Percentiles rank a stretch among this genome's conserved stretches.
Evolutionary conservation across 352 stramenopile genomes (phyloP).

Genomic region (Achlya hypogyna): DNA sequence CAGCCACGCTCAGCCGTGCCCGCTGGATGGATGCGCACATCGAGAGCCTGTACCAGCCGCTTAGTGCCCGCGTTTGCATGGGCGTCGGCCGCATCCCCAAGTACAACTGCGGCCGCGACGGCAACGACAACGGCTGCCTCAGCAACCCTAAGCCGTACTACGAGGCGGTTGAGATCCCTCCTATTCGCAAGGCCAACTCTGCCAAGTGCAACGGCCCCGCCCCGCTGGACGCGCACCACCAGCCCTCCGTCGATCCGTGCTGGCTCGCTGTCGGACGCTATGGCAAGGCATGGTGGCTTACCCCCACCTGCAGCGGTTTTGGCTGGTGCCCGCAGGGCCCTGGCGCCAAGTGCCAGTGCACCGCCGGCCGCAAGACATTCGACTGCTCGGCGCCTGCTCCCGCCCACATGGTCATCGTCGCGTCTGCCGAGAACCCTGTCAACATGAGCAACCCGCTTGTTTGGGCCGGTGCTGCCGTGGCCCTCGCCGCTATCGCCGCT

Average conservation of each 20-base stretch:
- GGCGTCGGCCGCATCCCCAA: conserved; percentile 51
- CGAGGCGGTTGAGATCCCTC: conserved; percentile 40
- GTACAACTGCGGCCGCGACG: conserved; percentile 56
- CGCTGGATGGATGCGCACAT: conserved; percentile 71
- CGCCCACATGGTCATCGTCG: background rate
- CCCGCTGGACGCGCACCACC: conserved; percentile 25
- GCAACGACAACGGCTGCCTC: conserved; percentile 51
- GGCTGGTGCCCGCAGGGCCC: conserved; percentile 44
- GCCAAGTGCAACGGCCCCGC: conserved; percentile 24
- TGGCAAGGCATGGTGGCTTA: conserved; percentile 51
- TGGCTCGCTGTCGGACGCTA: conserved; percentile 50
- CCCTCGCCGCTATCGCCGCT: background rate
- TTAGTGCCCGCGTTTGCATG: conserved; percentile 45
- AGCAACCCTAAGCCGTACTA: conserved; percentile 50
- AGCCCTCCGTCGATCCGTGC: conserved; percentile 55
- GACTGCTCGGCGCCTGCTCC: background rate
- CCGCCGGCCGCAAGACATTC: background rate
- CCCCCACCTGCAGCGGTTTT: conserved; percentile 56
- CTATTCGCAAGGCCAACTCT: conserved; percentile 41
- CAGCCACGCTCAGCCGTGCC: conserved; percentile 36
- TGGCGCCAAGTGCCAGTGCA: conserved; percentile 49
- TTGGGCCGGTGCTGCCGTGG: background rate
- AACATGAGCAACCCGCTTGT: background rate
- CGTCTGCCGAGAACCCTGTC: background rate
- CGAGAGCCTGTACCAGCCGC: conserved; percentile 49